Conservation (phyloP, 31 red algal genomes). For the Odonthalia washingtoniensis region DNA sequence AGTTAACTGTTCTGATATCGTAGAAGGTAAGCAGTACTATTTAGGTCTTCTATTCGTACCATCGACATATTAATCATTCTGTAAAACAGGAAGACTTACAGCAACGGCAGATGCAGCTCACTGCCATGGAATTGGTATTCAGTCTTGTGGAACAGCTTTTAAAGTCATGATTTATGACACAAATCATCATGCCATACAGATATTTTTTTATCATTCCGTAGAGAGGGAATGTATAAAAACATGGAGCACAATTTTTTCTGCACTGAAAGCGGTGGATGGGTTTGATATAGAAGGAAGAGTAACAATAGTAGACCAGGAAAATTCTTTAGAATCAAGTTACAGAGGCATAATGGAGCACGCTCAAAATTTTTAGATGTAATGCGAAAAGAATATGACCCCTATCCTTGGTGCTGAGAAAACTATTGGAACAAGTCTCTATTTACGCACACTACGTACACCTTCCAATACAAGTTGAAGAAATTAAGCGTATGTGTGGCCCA, state of each 20-base stretch:
- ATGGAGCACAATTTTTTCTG: background rate
- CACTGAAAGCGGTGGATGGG: background rate
- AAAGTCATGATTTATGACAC: slow-evolving; percentile 36
- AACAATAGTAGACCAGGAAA: slow-evolving; percentile 37
- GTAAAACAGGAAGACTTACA: slow-evolving; percentile 7
- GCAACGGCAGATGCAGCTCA: slow-evolving; percentile 30
- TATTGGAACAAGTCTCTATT: too few species aligned
- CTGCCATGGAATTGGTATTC: slow-evolving; percentile 36
- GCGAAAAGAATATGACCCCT: slow-evolving; percentile 21
- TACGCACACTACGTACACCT: too few species aligned
- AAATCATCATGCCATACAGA: slow-evolving; percentile 25
- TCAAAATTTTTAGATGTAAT: slow-evolving; percentile 8
- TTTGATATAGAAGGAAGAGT: slow-evolving; percentile 15
- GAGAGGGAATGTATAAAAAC: slow-evolving; percentile 21
- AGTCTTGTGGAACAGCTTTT: slow-evolving; percentile 38
- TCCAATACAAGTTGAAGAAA: too few species aligned
- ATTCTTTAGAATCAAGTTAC: slow-evolving; percentile 31
- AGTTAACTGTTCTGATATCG: slow-evolving; percentile 10
- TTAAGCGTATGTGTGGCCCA: too few species aligned
- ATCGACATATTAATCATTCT: slow-evolving; percentile 13
- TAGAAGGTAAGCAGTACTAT: slow-evolving; percentile 3
- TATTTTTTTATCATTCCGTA: slow-evolving; percentile 29
- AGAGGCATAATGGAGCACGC: background rate
- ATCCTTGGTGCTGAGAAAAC: slow-evolving; percentile 22
- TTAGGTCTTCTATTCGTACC: slow-evolving; percentile 31